phyloP scores from a whole-genome alignment of 1,284 basidiomycete genomes.

The Testicularia cyperi region DNA sequence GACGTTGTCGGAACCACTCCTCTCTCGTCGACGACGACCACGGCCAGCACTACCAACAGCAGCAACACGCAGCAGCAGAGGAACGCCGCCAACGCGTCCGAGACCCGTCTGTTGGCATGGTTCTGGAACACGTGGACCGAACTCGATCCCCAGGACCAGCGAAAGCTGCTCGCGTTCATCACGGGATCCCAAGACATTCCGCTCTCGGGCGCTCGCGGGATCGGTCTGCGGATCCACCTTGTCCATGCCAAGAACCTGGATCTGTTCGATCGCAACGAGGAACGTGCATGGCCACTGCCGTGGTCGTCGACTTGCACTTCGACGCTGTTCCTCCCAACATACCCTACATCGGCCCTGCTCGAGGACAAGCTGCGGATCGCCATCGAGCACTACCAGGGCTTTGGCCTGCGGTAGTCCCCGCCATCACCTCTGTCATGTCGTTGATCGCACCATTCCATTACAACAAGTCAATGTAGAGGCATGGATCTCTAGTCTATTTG shows the following conservation, averaged over 20 bases:
- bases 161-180: constrained; percentile 43
- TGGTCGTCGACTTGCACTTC: constrained; percentile 49
- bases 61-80: too few species aligned
- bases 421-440: too few species aligned
- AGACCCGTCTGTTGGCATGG: neutral
- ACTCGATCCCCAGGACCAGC: constrained; percentile 16
- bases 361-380: constrained; percentile 32
- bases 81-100: neutral
- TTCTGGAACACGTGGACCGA: constrained; percentile 39
- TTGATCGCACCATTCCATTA: too few species aligned
- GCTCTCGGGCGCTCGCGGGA: constrained; percentile 22
- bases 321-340: constrained; percentile 43
- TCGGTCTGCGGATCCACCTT: constrained; percentile 42
- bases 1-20: constrained; percentile 10
- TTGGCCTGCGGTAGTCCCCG: constrained; percentile 40
- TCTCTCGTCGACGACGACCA: neutral
- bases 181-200: constrained; percentile 47
- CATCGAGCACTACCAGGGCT: constrained; percentile 42
- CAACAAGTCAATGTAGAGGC: too few species aligned
- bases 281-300: constrained; percentile 28
- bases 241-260: constrained; percentile 7
- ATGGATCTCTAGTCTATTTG: too few species aligned
- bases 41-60: too few species aligned
- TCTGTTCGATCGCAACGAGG: neutral
- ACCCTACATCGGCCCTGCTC: constrained; percentile 9